Conservation (phyloP, 805 yeast species). For the Yarrowia phangngaensis region DNA sequence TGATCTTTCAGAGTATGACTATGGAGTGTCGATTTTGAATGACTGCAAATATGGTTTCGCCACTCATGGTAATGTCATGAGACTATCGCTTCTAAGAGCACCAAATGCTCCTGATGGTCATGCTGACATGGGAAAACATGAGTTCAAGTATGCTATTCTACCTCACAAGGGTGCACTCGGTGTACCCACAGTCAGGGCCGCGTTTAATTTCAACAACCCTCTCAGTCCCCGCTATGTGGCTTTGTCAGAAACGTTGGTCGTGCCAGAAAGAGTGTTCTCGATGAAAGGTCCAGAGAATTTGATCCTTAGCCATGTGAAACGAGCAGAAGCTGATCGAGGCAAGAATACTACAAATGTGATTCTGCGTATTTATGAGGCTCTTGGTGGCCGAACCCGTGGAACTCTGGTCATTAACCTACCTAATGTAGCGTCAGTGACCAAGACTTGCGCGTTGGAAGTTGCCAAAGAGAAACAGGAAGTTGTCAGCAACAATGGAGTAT, state of each 20-base stretch:
- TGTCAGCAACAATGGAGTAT: neutral
- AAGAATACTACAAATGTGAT: constrained; percentile 51
- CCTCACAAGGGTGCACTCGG: constrained; percentile 75
- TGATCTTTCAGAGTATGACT: constrained; percentile 79
- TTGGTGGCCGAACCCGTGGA: constrained; percentile 74
- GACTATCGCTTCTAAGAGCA: constrained; percentile 79
- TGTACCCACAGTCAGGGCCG: constrained; percentile 63
- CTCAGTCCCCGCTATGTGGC: constrained; percentile 32
- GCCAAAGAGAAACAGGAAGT: constrained; percentile 28
- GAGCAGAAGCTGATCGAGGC: constrained; percentile 48
- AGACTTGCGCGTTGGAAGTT: constrained; percentile 17
- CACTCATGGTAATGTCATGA: constrained; percentile 87
- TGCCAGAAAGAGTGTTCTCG: constrained; percentile 37
- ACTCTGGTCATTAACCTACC: constrained; percentile 4
- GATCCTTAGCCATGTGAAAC: constrained; percentile 70
- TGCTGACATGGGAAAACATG: constrained; percentile 91
- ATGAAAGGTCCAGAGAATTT: constrained; percentile 54
- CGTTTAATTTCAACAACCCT: constrained; percentile 72
- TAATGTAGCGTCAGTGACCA: constrained; percentile 19
- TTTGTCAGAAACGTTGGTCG: constrained; percentile 25
- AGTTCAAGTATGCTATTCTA: constrained; percentile 73
- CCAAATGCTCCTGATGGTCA: constrained; percentile 92
- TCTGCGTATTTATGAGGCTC: constrained; percentile 75
- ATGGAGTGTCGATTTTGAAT: constrained; percentile 83
- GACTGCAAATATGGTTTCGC: constrained; percentile 89